Base-by-base conservation (phyloP, 1,284 basidiomycete genomes). In the Pseudozyma sp. region DNA sequence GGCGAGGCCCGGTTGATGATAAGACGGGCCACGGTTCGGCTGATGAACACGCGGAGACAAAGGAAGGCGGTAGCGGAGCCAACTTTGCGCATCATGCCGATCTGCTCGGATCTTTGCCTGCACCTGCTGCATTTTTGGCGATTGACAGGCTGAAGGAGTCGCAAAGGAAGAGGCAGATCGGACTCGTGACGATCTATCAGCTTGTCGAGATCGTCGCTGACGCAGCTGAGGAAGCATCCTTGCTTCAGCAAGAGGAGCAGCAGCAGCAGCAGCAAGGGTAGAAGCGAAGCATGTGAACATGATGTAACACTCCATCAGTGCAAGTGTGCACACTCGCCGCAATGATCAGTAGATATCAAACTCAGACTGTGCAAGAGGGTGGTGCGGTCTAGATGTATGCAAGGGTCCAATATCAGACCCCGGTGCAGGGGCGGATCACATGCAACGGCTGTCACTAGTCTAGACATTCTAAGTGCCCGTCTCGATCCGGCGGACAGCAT, bases 151-250 rank as follows among this genome's bases (percentile, higher is more conserved):
- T 73, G 14, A 58, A 58, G 34, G 70, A 73, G 47, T 44, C 56
- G 30, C 60, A 61, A 29, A 54, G 53, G 35, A 51, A 50, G 35
- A 60, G 54, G 16, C 46, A 52, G 50, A 9, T 58, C 11, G 64
- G 60, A 10, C 45, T 68, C 9, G 70, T 73, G 9, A 68, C 64
- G 14, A 68, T 73, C 47, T 73, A 73, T 51, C 69, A 64, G 42
- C 37, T 72, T 30, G 64, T 72, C 17, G 68, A 71, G 17, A 51
- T 16, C 24, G 49, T 29, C 4, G 54, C 24, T 13, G 53, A 56
- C 2, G 48, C 54, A 33, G 37, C 39, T 19, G 50, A 30, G 31
- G 43, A 8, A 11, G 17, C 11, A 16, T 10, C 52, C 30, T 31
- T 33, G n/a, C 44, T 24, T 14, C 34, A 37, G 19, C 44, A 52